A percentile compares a stretch with the other conserved stretches of the same genome.
phyloP scores from a whole-genome alignment of 441 rosid genomes.

The Pelargonium fulgidum region DNA sequence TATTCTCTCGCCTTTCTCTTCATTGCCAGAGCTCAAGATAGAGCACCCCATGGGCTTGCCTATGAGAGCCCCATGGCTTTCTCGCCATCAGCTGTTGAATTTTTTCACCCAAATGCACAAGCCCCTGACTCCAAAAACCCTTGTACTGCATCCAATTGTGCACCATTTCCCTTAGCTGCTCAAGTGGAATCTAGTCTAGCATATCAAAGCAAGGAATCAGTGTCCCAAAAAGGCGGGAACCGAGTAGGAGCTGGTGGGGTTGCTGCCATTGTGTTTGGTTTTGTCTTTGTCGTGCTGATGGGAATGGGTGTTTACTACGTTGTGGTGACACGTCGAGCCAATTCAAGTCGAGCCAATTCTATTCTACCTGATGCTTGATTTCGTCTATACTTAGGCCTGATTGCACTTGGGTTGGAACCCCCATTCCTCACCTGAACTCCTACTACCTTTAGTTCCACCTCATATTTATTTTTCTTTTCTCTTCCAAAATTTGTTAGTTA shows the following conservation, averaged over 20 bases:
- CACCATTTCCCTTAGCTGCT: constrained; percentile 73
- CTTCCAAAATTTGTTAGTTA: background rate
- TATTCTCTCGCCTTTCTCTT: constrained; percentile 26
- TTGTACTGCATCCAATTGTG: constrained; percentile 41
- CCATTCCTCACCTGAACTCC: background rate
- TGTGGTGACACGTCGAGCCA: constrained; percentile 27
- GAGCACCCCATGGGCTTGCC: constrained; percentile 89
- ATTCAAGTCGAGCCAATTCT: constrained; percentile 30
- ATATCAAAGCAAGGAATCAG: constrained; percentile 17
- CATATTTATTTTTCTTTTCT: background rate
- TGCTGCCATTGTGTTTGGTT: constrained; percentile 45
- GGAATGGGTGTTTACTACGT: constrained; percentile 37
- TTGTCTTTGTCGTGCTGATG: constrained; percentile 34
- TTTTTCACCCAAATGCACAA: constrained; percentile 41
- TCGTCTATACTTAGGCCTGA: constrained; percentile 13
- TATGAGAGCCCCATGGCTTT: constrained; percentile 68
- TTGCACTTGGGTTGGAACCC: background rate
- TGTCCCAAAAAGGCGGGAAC: constrained; percentile 23
- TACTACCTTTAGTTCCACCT: constrained; percentile 13
- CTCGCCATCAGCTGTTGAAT: constrained; percentile 71
- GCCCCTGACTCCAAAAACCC: constrained; percentile 15
- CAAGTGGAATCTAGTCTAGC: constrained; percentile 25
- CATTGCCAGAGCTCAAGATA: constrained; percentile 45
- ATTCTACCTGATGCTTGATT: constrained; percentile 34
- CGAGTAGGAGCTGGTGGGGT: constrained; percentile 39